Base-by-base conservation (phyloP, 2,329 filamentous ascomycete species). In the Penicillium sp. region DNA sequence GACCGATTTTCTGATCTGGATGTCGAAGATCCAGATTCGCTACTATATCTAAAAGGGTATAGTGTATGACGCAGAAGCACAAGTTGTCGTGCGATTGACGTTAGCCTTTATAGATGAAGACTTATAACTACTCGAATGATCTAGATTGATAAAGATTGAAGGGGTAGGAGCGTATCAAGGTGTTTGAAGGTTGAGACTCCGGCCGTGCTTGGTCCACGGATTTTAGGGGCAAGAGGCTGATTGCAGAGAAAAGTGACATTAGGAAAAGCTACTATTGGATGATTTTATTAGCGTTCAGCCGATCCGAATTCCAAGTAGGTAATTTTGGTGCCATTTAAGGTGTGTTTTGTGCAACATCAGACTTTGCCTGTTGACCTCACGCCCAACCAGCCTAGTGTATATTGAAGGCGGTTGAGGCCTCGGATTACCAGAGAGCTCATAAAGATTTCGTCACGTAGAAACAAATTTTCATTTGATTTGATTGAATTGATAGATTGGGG, bases 391-490 rank as follows among this genome's bases (percentile, higher is more conserved):
- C 77, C 61, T 55, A 46, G 64, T 62, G 52, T 59, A 65, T 33
- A 35, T 63, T 62, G 51, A 57, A 66, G 65, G 76, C 77, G 76
- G 77, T 75, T 79, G 75, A 77, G 76, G 67, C 65, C 68, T 79
- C 74, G 75, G 76, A 74, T 79, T 79, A 79, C 78, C 78, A 79
- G 77, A 78, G 75, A 75, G 72, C 73, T 71, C 70, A 62, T 38
- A 68, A 60, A 71, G 64, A 61, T 75, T 69, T 78, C 77, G 69
- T 79, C 77, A 78, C 76, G 14, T 54, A 42, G 40, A 37, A 43
- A 52, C 56, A 19, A 33, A 46, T 38, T 37, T 37, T 52, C 19
- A 54, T 57, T 40, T n/a, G 4, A 28, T 16, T n/a, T 53, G 45
- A 40, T 59, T 62, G 35, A 14, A 4, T 16, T n/a, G 22, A 35